Evolutionary conservation across 2,329 filamentous ascomycete species (phyloP), one percentile per base, ranked within the genome.

Genomic region (Apiospora malaysiana): DNA sequence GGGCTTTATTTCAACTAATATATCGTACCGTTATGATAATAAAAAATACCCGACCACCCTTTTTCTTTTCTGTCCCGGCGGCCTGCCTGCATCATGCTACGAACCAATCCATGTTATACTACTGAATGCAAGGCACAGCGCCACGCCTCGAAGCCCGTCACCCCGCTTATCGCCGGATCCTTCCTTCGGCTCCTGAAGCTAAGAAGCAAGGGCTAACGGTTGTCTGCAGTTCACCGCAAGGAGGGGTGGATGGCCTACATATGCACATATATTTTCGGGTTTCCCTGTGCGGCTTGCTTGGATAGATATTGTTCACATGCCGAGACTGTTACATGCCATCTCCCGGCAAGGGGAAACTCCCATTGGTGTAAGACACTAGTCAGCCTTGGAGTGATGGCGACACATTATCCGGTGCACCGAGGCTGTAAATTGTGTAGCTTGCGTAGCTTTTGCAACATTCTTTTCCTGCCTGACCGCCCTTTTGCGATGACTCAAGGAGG

Each of bases 141-240:
- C 56, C 32, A 63, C 56, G 27, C 56, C 56, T n/a, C 32, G 21
- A 40, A 63, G 56, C 32, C 65, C 32, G 65, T 32, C 65, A 67
- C 40, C 43, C 65, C 40, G 65, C 65, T 67, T 67, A 67, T 67
- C 65, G 65, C 40, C 65, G 65, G 65, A 67, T 46, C 40, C 65
- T 46, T 25, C 43, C 43, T 67, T 46, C 65, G 65, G 40, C 40
- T 67, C 40, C 65, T 67, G 65, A 63, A 40, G 56, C 56, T 63
- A 63, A 32, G 56, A 40, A 63, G 56, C 32, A 63, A 63, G 56
- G 56, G 56, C 56, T 63, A 63, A 63, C 56, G 56, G 56, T 63
- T 63, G 56, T 63, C 56, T 63, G 32, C 32, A 63, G 56, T 63
- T 63, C 56, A 63, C 32, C 21, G 56, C 56, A 40, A 63, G 32